Base-by-base conservation (phyloP, 441 rosid genomes). In the Pelargonium citronellum region DNA sequence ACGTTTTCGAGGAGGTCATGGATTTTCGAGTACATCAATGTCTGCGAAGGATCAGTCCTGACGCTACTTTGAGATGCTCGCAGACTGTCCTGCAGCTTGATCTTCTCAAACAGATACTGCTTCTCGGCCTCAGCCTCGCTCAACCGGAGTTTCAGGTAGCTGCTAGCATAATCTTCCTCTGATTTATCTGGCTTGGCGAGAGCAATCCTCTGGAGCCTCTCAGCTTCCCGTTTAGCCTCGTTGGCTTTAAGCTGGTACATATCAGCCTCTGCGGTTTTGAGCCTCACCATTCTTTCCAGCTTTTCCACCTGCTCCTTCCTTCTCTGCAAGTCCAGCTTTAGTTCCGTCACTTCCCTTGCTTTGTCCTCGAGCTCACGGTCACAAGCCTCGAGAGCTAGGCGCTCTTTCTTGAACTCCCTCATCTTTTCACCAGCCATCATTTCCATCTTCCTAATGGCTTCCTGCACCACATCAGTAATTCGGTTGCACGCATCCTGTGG, bases 81-180 rank as follows among this genome's bases (percentile, higher is more conserved):
- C 8, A 87, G 86, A 77, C 89, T 87, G 77, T 90, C 99, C 73
- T 92, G 97, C 74, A 91, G 86, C 76, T 88, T 88, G 22, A 93
- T 84, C 86, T 91, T 93, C 84, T 91, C 95, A 74, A 95, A 89
- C 65, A 95, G 79, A 83, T 86, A 89, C 78, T 91, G 96, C 81
- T 90, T 95, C 86, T 95, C 97, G 0, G 96, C 97, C 81, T 92
- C 99, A 0, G 99, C 97, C 81, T 95, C 97, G 51, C 97, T 95
- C 67, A 95, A 78, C 64, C 95, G 86, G 57, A 86, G 97, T 69
- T 95, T 89, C 73, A 92, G 86, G 75, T 95, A 95, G 79, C 87
- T 86, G 78, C 80, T 90, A 0, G 91, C 96, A 72, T 90, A 95
- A 76, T 95, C 99, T 77, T 95, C 98, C 80, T 95, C 97, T 0